Evolutionary conservation across 148 eudicot species (phyloP).

Genomic region (Arbutus unedo): DNA sequence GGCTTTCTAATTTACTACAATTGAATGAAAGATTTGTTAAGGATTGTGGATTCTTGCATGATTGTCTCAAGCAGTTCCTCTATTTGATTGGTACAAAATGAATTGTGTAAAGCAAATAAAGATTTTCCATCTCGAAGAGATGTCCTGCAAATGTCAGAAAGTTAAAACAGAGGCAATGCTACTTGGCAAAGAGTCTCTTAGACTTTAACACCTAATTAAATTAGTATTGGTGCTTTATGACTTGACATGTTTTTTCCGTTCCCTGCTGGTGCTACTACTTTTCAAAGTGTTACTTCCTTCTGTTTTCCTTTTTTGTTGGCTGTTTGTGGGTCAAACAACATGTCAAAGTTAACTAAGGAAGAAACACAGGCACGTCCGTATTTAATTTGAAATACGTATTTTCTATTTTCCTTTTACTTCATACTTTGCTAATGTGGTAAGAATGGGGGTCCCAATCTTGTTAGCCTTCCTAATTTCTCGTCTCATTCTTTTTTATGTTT

Average conservation of each 20-base stretch:
- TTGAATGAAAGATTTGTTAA: not conserved
- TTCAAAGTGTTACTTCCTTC: not conserved
- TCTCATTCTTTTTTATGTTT: not conserved
- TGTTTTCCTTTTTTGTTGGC: not conserved
- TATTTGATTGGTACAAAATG: not conserved
- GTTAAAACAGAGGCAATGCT: not conserved
- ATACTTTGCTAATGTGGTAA: not conserved
- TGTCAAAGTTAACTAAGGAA: not conserved
- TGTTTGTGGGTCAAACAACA: not conserved
- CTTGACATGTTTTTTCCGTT: not conserved
- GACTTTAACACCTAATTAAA: not conserved
- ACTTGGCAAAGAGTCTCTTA: not conserved
- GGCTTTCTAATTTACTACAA: conserved; percentile 14
- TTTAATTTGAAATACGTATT: not conserved
- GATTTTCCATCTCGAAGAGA: not conserved
- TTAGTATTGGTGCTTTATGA: not conserved
- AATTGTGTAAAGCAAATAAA: not conserved
- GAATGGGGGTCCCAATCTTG: not conserved
- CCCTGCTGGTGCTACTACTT: not conserved
- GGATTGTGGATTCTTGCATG: not conserved
- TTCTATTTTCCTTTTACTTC: not conserved
- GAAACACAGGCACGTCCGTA: not conserved
- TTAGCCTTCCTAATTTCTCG: not conserved
- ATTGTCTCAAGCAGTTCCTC: not conserved
- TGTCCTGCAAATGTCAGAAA: conserved; percentile 3